Percentiles rank a stretch among this genome's conserved stretches.
phyloP scores from a whole-genome alignment of 371 early-diverging fungal genomes.

The Thermomucor indicae-seudaticae region DNA sequence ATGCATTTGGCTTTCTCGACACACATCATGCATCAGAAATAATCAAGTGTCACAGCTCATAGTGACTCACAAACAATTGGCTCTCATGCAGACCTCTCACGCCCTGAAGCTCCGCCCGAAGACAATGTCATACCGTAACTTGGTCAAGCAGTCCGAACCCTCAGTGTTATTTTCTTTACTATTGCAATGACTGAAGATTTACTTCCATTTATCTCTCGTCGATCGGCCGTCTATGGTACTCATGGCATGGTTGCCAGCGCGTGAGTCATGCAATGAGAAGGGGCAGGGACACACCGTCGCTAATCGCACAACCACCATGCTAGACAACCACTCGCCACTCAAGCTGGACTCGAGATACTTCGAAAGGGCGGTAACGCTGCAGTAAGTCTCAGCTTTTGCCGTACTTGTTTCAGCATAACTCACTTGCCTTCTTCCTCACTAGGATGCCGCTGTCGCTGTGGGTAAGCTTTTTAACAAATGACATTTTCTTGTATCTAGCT shows the following conservation, averaged over 20 bases:
- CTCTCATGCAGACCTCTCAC: no score
- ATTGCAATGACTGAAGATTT: neutral
- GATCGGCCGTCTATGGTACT: conserved; percentile 41
- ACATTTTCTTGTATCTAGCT: neutral
- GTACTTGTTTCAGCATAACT: neutral
- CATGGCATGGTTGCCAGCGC: conserved; percentile 46
- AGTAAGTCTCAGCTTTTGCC: conserved; percentile 34
- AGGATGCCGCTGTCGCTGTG: conserved; percentile 84
- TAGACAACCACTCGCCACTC: conserved; percentile 79
- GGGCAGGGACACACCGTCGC: no score
- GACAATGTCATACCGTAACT: no score
- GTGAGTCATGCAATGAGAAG: conserved; percentile 19
- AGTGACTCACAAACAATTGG: no score
- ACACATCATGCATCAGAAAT: no score
- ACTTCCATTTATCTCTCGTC: conserved; percentile 45
- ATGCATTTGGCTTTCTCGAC: no score
- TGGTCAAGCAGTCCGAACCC: no score
- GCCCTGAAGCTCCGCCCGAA: conserved; percentile 3
- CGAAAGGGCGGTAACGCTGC: conserved; percentile 87
- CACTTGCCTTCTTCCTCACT: neutral
- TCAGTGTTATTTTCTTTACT: neutral
- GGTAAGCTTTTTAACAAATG: conserved; percentile 17
- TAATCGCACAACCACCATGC: no score
- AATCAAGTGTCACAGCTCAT: no score
- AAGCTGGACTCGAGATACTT: conserved; percentile 78